A percentile compares a stretch with the other conserved stretches of the same genome.
These are phyloP conservation scores for Sechiopsis laciniata DNA, from an alignment of 306 rosid species.

Conservation along the genomic window DNA sequence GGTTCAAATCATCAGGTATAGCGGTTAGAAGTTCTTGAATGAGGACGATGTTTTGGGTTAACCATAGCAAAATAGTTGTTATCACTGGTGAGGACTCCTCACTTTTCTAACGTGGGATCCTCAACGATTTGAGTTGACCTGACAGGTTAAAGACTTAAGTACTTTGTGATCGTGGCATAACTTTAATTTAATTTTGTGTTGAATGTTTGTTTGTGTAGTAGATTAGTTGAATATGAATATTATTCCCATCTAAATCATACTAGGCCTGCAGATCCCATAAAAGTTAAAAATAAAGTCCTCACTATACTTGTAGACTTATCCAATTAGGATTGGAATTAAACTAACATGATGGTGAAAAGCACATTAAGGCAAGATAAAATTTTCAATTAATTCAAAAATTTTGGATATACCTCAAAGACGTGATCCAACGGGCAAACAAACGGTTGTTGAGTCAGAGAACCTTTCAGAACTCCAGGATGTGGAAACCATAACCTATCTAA, in stretches of 20 bases:
- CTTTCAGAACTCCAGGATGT: conserved; percentile 88
- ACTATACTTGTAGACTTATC: too few species aligned
- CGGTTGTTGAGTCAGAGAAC: conserved; percentile 87
- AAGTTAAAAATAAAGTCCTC: too few species aligned
- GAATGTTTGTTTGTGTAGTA: background rate
- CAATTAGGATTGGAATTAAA: background rate
- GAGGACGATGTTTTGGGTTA: too few species aligned
- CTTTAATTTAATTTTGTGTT: background rate
- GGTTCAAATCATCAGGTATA: too few species aligned
- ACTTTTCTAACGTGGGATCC: background rate
- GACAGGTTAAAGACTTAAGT: background rate
- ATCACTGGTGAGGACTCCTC: too few species aligned
- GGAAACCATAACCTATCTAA: conserved; percentile 95
- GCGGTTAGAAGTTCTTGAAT: too few species aligned
- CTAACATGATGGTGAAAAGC: background rate
- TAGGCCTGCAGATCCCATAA: too few species aligned
- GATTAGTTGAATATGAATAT: background rate
- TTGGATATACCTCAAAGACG: conserved; percentile 77
- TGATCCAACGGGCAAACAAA: conserved; percentile 94
- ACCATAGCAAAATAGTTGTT: too few species aligned
- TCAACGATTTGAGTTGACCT: background rate
- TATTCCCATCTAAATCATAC: background rate
- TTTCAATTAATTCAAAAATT: background rate
- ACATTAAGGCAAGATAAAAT: conserved; percentile 8
- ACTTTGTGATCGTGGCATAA: too few species aligned